Evolutionary conservation across 2,329 filamentous ascomycete genomes (phyloP).

Genomic region (Sporothrix curviconia): DNA sequence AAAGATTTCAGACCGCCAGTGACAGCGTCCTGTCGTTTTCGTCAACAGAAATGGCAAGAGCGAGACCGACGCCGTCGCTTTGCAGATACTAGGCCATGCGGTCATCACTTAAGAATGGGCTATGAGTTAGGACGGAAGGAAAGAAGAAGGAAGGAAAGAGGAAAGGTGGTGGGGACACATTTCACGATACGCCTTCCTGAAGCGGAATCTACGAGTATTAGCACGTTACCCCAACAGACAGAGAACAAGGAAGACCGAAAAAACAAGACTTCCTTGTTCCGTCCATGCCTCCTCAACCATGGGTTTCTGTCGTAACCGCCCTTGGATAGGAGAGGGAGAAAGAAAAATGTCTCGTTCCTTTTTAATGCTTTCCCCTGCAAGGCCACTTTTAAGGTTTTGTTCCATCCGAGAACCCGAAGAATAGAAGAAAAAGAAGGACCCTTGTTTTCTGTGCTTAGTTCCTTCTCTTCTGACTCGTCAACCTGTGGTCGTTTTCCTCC

Average conservation of each 20-base stretch:
- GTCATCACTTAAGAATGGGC: too few relatives aligned
- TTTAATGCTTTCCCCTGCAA: conserved; percentile 3
- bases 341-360: too few relatives aligned
- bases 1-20: too few relatives aligned
- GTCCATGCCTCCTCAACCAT: background rate
- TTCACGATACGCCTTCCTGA: conserved; percentile 4
- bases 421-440: background rate
- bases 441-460: conserved; percentile 3
- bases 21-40: too few relatives aligned
- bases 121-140: too few relatives aligned
- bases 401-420: background rate
- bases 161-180: background rate
- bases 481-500: background rate
- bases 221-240: background rate
- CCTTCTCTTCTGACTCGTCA: background rate
- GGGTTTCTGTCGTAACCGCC: background rate
- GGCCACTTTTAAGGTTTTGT: background rate
- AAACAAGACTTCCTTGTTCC: background rate
- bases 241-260: background rate
- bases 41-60: too few relatives aligned
- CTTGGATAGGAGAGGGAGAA: too few relatives aligned
- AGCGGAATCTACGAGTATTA: background rate
- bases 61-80: too few relatives aligned
- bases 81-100: too few relatives aligned
- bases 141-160: background rate